Base-by-base conservation (phyloP, 305 asterid species). In the Fraxinus albicans region DNA sequence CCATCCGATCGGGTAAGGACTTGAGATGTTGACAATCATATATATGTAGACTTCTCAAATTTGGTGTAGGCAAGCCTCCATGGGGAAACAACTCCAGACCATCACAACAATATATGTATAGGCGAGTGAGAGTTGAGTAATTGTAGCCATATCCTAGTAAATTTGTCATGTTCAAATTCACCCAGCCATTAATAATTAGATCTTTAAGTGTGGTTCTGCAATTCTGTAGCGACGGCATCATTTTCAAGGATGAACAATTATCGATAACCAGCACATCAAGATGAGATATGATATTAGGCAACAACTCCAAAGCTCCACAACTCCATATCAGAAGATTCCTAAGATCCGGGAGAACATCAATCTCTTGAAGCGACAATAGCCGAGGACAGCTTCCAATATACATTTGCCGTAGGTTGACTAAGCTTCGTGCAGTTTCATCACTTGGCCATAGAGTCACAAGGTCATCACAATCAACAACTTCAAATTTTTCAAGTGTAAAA, bases 361-460 rank as follows among this genome's bases (percentile, higher is more conserved):
- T 31, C 73, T 77, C 80, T 40, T 33, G 17, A 31, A 77, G 80
- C 8, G 73, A 77, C 4, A 17, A 40, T 9, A 77, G 73, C 31
- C 55, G 44, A 53, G 53, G 80, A 33, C 73, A 77, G 1, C 60
- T 27, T 31, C 6, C 12, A 50, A 77, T 8, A 6, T 3, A 25
- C 15, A 77, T 9, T 3, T 53, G 47, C n/a, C 21, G 27, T 13
- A 53, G 73, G 15, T 13, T 17, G 50, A 77, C 73, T 29, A 77
- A 47, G 31, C 12, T 31, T 77, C 0, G 19, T 36, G 5, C 58
- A 47, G 21, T 33, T 1, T 36, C 21, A 35, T 21, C 8, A 79
- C 67, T 63, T 79, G 76, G 76, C 81, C 81, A 79, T 1, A 79
- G 35, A 19, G 81, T 58, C 80, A 0, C 80, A 40, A 53, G n/a